Evolutionary conservation across 129 eudicot genomes (phyloP).

Genomic region (Lactuca sativa): DNA sequence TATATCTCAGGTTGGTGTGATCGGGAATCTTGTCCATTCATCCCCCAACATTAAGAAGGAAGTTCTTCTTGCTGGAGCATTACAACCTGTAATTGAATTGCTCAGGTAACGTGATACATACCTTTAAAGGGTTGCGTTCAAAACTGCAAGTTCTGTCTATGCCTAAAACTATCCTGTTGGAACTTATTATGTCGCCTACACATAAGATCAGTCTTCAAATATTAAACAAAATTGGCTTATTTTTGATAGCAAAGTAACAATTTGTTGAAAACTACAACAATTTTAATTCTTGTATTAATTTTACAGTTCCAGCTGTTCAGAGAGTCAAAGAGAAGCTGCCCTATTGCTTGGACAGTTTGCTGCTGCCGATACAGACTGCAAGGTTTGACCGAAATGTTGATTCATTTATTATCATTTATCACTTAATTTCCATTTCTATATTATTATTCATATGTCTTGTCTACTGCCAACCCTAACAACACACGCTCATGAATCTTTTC

Average conservation of each 20-base stretch:
- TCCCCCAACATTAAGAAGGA: slow-evolving; percentile 63
- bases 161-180: neutral
- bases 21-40: slow-evolving; percentile 65
- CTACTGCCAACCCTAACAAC: slow-evolving; percentile 10
- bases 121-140: too few species aligned
- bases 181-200: neutral
- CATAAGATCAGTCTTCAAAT: neutral
- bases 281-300: neutral
- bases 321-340: slow-evolving; percentile 74
- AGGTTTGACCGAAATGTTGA: slow-evolving; percentile 38
- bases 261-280: neutral
- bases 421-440: neutral
- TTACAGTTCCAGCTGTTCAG: slow-evolving; percentile 57
- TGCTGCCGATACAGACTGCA: slow-evolving; percentile 72
- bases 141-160: too few species aligned
- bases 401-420: neutral
- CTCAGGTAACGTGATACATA: slow-evolving; percentile 39
- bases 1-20: slow-evolving; percentile 58
- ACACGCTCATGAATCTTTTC: neutral
- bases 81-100: slow-evolving; percentile 65
- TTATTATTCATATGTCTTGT: slow-evolving; percentile 3
- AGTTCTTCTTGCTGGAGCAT: slow-evolving; percentile 66
- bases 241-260: neutral
- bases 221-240: neutral
- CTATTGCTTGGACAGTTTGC: slow-evolving; percentile 71